Evolutionary conservation across 805 yeast genomes (phyloP).

Genomic region (Candida nanaspora): DNA sequence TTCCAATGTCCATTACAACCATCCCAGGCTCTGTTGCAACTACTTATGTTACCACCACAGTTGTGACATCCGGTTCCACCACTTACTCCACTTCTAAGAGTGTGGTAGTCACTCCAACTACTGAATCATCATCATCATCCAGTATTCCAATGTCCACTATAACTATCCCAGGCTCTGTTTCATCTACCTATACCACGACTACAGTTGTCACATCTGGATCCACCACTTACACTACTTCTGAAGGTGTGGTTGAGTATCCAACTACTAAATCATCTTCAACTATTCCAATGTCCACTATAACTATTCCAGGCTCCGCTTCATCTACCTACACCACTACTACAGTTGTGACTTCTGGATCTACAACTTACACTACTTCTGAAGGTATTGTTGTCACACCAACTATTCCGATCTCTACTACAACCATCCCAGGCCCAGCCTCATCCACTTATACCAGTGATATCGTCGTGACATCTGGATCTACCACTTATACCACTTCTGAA

Average conservation of each 20-base stretch:
- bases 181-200: neutral
- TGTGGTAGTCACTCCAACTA: neutral
- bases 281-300: neutral
- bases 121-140: neutral
- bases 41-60: neutral
- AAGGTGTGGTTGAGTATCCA: too few relatives aligned
- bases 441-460: neutral
- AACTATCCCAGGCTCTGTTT: neutral
- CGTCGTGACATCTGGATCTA: neutral
- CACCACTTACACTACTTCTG: neutral
- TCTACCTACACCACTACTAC: neutral
- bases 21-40: neutral
- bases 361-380: neutral
- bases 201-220: neutral
- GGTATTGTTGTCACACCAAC: neutral
- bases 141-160: neutral
- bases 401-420: neutral
- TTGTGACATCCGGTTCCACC: too few relatives aligned
- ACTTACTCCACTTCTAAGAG: neutral
- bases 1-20: neutral
- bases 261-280: neutral
- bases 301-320: neutral
- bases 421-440: neutral
- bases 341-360: neutral
- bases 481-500: neutral